Conservation (phyloP, 257 asterid species). For the Marsdenia floribunda region DNA sequence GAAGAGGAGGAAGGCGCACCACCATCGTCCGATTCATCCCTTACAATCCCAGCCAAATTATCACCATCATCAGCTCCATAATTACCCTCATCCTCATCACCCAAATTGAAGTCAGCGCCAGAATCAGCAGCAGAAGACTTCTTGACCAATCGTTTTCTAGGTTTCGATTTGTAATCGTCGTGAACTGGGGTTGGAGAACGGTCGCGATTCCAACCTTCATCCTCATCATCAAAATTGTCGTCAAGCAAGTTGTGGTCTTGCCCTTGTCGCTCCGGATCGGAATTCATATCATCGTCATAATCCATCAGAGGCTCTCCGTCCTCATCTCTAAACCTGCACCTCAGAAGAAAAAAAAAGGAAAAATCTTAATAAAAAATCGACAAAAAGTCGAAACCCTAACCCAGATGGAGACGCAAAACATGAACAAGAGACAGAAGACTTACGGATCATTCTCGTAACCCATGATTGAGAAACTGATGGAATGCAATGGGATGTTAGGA, state of each 20-base stretch:
- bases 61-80: slow-evolving; percentile 30
- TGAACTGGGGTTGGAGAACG: slow-evolving; percentile 70
- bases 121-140: slow-evolving; percentile 45
- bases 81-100: slow-evolving; percentile 46
- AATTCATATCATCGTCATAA: slow-evolving; percentile 59
- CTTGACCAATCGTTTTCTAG: slow-evolving; percentile 72
- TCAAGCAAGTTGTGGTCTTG: slow-evolving; percentile 29
- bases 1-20: slow-evolving; percentile 33
- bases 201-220: slow-evolving; percentile 41
- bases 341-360: not conserved
- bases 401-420: slow-evolving; percentile 10
- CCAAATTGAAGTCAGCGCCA: slow-evolving; percentile 42
- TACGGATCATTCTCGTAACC: slow-evolving; percentile 66
- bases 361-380: not conserved
- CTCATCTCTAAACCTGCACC: slow-evolving; percentile 67
- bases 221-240: slow-evolving; percentile 37
- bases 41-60: slow-evolving; percentile 36
- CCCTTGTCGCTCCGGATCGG: slow-evolving; percentile 60
- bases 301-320: slow-evolving; percentile 96
- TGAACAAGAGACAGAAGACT: slow-evolving; percentile 18
- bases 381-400: slow-evolving; percentile 14
- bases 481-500: not conserved
- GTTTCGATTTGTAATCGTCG: slow-evolving; percentile 52
- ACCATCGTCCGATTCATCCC: slow-evolving; percentile 61
- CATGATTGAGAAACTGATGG: slow-evolving; percentile 23